These are phyloP conservation scores for Fusarium secorum DNA, from an alignment of 2,329 filamentous ascomycete species.

Conservation along the genomic window DNA sequence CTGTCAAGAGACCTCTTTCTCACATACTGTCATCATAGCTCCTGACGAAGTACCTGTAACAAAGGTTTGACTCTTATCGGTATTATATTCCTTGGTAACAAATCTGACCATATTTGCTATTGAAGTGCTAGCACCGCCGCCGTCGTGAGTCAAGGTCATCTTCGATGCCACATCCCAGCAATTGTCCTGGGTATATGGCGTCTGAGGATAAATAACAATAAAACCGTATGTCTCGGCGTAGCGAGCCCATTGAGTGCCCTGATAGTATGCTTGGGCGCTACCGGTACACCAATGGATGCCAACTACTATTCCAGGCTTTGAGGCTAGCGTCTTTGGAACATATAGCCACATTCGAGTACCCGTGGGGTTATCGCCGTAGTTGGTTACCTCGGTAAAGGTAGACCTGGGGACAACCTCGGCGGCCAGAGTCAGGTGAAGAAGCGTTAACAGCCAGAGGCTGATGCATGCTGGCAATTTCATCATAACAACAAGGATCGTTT, in stretches of 20 bases:
- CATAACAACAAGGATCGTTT: background rate
- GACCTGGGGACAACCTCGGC: slow-evolving; percentile 31
- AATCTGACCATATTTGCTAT: slow-evolving; percentile 65
- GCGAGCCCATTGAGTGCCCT: slow-evolving; percentile 58
- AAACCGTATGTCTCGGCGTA: slow-evolving; percentile 64
- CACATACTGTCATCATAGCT: slow-evolving; percentile 38
- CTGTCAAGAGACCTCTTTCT: fast-evolving
- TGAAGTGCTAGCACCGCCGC: slow-evolving; percentile 58
- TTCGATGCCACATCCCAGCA: slow-evolving; percentile 69
- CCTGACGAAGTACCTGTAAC: slow-evolving; percentile 50
- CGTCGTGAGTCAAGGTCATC: slow-evolving; percentile 57
- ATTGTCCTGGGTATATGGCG: slow-evolving; percentile 45
- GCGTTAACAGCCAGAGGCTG: slow-evolving; percentile 13
- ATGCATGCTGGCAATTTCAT: slow-evolving; percentile 12
- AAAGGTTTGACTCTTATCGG: slow-evolving; percentile 57
- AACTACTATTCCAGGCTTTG: slow-evolving; percentile 60
- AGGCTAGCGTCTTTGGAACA: slow-evolving; percentile 47
- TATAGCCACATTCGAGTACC: slow-evolving; percentile 42
- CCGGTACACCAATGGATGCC: slow-evolving; percentile 66
- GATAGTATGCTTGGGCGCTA: slow-evolving; percentile 60
- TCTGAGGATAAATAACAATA: slow-evolving; percentile 60
- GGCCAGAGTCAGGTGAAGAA: background rate
- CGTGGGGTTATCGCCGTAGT: slow-evolving; percentile 32
- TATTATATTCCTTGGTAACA: slow-evolving; percentile 56
- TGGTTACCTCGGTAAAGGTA: slow-evolving; percentile 29